Base-by-base conservation (phyloP, 2,329 filamentous ascomycete genomes). In the Pseudocercospora eumusae region DNA sequence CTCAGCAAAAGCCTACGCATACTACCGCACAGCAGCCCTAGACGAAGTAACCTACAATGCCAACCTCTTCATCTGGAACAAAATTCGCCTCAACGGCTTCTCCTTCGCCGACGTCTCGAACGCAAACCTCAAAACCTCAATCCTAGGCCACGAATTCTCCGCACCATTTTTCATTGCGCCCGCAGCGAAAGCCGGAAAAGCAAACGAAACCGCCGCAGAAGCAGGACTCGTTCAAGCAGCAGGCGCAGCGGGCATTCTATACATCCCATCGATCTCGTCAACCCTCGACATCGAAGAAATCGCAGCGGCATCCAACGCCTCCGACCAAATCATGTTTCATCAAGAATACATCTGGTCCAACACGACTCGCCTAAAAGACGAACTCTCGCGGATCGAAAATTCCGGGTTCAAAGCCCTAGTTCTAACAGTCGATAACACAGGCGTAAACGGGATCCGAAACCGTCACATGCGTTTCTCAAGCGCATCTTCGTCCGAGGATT, bases 121-220 rank as follows among this genome's bases (percentile, higher is more conserved):
- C 23, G 36, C 65, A 55, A 67, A 69, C 42, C 61, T 67, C 23
- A 69, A 66, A 27, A 96, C 92, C 23, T 96, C 88, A 2, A 97
- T 98, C 91, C 88, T 98, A 11, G 93, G 92, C 67, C 87, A 88
- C 40, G 90, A 89, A 72, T 86, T 87, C 64, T 85, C 88, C 65
- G 88, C 93, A 55, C 93, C 93, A 23, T 95, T 96, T 79, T 98
- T 97, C 79, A 88, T 97, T 31, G 96, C 93, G 0, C 93, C 93
- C 45, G 97, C 93, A 6, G 93, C 93, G 0, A 84, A 97, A 9
- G 93, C 93, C 68, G 96, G 96, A 77, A 86, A 96, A 8, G 93
- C 93, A 61, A 84, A 96, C 74, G 88, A 88, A 0, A 93, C 96
- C 76, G 47, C 25, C 15, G 69, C 68, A 10, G 66, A 68, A 54